These are phyloP conservation scores for Saccharomyces hybrid DNA, from an alignment of 1,139 yeast species.

Conservation along the genomic window DNA sequence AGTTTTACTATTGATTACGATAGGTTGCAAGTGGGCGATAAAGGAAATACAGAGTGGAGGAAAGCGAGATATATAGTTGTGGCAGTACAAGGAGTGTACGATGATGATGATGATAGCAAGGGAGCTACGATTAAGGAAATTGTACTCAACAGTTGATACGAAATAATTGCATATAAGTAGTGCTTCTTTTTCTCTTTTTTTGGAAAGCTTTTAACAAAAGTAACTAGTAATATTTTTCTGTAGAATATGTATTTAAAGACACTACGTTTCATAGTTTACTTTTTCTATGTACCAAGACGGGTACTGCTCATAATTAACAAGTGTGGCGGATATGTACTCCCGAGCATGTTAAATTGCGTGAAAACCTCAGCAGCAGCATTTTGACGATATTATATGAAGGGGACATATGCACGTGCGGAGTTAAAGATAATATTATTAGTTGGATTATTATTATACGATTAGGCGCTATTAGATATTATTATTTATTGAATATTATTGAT, in stretches of 20 bases:
- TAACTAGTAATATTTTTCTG: not conserved
- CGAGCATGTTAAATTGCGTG: no score
- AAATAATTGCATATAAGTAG: constrained; percentile 1
- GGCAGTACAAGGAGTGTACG: constrained; percentile 44
- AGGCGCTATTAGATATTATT: no score
- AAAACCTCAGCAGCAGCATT: no score
- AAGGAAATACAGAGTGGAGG: constrained; percentile 14
- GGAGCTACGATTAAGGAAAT: constrained; percentile 57
- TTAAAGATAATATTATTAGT: no score
- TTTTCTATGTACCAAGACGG: no score
- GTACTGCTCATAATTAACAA: no score
- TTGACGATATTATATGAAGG: no score
- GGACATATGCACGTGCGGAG: no score
- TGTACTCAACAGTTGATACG: constrained; percentile 29
- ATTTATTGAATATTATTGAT: no score
- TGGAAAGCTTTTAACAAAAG: not conserved
- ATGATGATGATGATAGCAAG: constrained; percentile 34
- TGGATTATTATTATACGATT: no score
- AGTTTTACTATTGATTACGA: constrained; percentile 33
- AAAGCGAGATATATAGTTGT: constrained; percentile 40
- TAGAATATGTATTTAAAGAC: not conserved
- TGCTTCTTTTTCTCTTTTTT: not conserved
- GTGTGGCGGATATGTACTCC: no score
- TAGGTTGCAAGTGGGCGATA: constrained; percentile 6
- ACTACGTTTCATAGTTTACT: not conserved